phyloP scores from a whole-genome alignment of 305 asterid genomes.

The Fraxinus ornus region DNA sequence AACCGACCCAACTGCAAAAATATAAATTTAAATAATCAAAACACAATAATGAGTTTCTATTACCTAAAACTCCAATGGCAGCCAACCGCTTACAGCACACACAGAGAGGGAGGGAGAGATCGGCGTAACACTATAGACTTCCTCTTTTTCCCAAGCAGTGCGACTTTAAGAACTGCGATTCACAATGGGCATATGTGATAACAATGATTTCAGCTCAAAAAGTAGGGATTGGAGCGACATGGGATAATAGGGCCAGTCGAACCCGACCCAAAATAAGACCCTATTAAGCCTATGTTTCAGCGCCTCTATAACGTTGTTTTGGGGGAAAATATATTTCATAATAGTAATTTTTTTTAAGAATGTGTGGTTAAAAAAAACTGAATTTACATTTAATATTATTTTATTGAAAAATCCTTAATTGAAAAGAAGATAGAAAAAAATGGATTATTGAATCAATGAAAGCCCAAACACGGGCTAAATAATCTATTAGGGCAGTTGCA shows the following conservation, averaged over 20 bases:
- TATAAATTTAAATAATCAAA: background rate
- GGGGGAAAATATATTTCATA: no score
- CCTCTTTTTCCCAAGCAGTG: background rate
- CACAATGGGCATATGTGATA: background rate
- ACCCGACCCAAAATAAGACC: background rate
- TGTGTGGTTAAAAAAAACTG: no score
- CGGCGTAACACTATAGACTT: background rate
- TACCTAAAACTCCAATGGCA: conserved; percentile 18
- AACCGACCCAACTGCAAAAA: background rate
- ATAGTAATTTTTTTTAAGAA: no score
- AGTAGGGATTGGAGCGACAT: background rate
- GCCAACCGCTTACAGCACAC: background rate
- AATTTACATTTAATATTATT: no score
- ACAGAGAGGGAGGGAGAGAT: background rate
- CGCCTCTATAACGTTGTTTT: no score
- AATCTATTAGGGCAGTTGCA: background rate
- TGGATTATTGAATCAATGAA: no score
- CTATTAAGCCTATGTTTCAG: no score
- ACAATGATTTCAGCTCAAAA: background rate
- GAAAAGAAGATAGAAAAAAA: no score
- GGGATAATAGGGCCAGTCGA: background rate
- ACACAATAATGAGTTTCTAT: background rate
- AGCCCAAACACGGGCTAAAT: no score
- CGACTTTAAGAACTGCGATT: background rate
- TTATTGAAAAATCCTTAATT: no score